Evolutionary conservation across 108 stramenopile species (phyloP).

Genomic region (Stephanodiscus minutulus): DNA sequence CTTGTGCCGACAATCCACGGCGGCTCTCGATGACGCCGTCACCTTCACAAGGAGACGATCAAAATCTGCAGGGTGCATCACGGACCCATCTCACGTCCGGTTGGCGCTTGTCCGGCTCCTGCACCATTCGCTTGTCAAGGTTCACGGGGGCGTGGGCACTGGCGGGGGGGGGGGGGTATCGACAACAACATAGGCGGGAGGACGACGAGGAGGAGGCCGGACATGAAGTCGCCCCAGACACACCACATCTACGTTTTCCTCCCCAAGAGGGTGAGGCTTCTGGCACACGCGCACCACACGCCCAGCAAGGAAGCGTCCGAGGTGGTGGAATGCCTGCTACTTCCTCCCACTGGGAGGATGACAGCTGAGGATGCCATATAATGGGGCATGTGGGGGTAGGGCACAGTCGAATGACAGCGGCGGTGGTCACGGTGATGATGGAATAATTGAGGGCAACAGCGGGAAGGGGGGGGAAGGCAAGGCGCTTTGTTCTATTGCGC

Average conservation of each 20-base stretch:
- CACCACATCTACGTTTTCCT: conserved; percentile 62
- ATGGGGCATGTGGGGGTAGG: conserved; percentile 50
- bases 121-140: conserved; percentile 71
- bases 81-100: conserved; percentile 52
- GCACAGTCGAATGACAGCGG: conserved; percentile 18
- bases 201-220: conserved; percentile 6
- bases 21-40: no score
- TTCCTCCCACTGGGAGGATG: conserved; percentile 70
- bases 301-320: conserved; percentile 58
- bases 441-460: background rate
- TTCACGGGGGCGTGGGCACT: conserved; percentile 25
- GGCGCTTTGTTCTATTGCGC: conserved; percentile 50
- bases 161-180: no score
- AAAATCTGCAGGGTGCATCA: conserved; percentile 48
- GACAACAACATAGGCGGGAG: background rate
- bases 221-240: conserved; percentile 22
- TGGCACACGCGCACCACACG: conserved; percentile 55
- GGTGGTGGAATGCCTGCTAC: conserved; percentile 63
- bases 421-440: background rate
- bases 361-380: conserved; percentile 62
- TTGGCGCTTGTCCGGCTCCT: conserved; percentile 74
- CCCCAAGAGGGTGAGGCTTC: conserved; percentile 53
- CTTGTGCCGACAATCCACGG: no score
- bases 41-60: no score
- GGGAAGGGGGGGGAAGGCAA: conserved; percentile 8